phyloP scores from a whole-genome alignment of 768 basidiomycete species.

The Serpula lacrymans region DNA sequence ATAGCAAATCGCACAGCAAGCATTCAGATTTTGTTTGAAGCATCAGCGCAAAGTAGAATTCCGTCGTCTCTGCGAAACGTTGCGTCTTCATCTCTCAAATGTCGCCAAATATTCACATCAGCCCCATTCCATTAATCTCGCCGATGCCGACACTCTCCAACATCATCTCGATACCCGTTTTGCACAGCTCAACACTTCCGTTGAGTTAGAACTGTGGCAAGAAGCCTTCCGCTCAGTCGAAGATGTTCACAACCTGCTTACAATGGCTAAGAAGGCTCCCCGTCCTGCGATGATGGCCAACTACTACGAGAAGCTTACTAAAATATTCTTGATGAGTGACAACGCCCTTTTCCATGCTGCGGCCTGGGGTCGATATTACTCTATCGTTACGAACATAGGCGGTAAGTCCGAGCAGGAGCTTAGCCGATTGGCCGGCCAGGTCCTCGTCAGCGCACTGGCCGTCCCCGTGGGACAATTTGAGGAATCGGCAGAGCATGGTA shows the following conservation, averaged over 20 bases:
- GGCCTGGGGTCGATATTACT: constrained; percentile 87
- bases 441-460: constrained; percentile 88
- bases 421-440: constrained; percentile 81
- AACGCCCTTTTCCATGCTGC: constrained; percentile 96
- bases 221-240: constrained; percentile 98
- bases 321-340: constrained; percentile 93
- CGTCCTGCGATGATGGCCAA: constrained; percentile 97
- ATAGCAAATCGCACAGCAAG: constrained; percentile 93
- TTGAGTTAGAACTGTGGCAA: constrained; percentile 98
- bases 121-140: constrained; percentile 90
- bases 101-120: constrained; percentile 96
- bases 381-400: constrained; percentile 65
- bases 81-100: constrained; percentile 91
- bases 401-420: constrained; percentile 78
- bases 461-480: constrained; percentile 79
- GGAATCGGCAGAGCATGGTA: constrained; percentile 45
- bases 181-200: constrained; percentile 92
- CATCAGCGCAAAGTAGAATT: constrained; percentile 96
- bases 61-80: constrained; percentile 92
- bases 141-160: constrained; percentile 91
- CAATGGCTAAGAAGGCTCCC: constrained; percentile 89
- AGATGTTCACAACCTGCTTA: constrained; percentile 94
- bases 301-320: constrained; percentile 97
- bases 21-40: constrained; percentile 94
- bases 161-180: constrained; percentile 97